Percentiles rank a stretch among this genome's conserved stretches.
Evolutionary conservation across 2,329 filamentous ascomycete species (phyloP).

Genomic region (Samsoniella hepiali): DNA sequence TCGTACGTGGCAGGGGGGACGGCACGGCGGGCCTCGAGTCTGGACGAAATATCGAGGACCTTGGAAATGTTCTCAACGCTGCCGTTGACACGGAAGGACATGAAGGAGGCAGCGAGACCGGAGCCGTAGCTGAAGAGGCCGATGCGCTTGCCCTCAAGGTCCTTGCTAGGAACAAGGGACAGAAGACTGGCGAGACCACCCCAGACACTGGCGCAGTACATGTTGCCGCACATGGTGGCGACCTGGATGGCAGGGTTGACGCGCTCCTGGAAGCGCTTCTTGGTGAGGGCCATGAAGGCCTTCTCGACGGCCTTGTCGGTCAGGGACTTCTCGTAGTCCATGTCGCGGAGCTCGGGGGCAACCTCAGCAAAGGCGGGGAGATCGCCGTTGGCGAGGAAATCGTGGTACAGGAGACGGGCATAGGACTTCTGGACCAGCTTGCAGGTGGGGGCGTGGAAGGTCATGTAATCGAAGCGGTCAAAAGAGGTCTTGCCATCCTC

Average conservation of each 20-base stretch:
- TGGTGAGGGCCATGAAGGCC: conserved; percentile 78
- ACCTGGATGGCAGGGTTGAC: conserved; percentile 71
- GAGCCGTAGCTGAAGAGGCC: conserved; percentile 78
- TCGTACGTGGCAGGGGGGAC: conserved; percentile 73
- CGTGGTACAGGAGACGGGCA: conserved; percentile 79
- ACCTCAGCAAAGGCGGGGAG: conserved; percentile 69
- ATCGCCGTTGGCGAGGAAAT: conserved; percentile 70
- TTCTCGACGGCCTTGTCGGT: conserved; percentile 82
- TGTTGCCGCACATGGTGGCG: conserved; percentile 69
- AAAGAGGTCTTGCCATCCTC: conserved; percentile 57
- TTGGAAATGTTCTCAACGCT: conserved; percentile 66
- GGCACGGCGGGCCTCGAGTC: conserved; percentile 61
- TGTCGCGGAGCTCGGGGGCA: conserved; percentile 69
- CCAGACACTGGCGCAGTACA: conserved; percentile 70
- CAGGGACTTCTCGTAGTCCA: conserved; percentile 76
- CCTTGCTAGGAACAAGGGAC: conserved; percentile 58
- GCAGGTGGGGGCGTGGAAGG: conserved; percentile 83
- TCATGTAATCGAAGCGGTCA: conserved; percentile 79
- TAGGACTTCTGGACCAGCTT: conserved; percentile 86
- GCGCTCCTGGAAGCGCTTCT: conserved; percentile 80
- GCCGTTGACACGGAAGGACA: conserved; percentile 70
- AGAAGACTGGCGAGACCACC: conserved; percentile 71
- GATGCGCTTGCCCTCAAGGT: conserved; percentile 68
- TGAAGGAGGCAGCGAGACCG: conserved; percentile 68
- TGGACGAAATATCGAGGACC: conserved; percentile 65